Evolutionary conservation across 2,329 filamentous ascomycete species (phyloP), one percentile per base, ranked within the genome.

Genomic region (Pezicula rhizophila): DNA sequence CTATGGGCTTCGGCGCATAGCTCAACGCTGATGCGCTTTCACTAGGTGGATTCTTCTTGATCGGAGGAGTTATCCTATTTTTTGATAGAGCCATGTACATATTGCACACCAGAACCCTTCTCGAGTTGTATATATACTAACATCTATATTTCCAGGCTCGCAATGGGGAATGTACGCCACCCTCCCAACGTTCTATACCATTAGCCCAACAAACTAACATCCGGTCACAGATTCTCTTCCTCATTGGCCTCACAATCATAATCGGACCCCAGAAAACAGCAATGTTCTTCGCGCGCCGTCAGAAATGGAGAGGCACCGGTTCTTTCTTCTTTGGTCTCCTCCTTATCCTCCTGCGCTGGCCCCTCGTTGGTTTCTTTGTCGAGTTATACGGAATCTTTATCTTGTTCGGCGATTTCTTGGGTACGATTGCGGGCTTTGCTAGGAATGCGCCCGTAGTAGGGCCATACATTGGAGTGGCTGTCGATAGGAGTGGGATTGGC

Each of bases 1-100:
- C 52, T 26, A 49, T 45, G 25, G 47, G 49, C 37, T 47, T 23
- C 46, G 43, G 52, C 46, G 47, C 45, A 57, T 18, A 45, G 38
- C 35, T 35, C 28, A 39, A 47, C 42, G 40, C 52, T 57, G 40
- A 58, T 31, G 14, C 41, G 17, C 43, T 47, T 52, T n/a, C 38
- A 52, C 49, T 66, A 95, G 92, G 92, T 68, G 89, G 87, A 58
- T 85, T 97, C 75, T 99, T 99, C 77, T 81, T 99, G 49, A 80
- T 96, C 65, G 88, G 89, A 64, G 93, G 93, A 52, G 89, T 99
- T 8, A 78, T 99, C 70, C 80, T 99, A 71, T 97, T 99, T 75
- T 99, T 99, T 74, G 93, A 99, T 71, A 83, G 93, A 57, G 89
- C 93, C 63, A 91, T 97, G 89, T 92, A 75, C 64, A 84, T 75